Base-by-base conservation (phyloP, 108 stramenopile genomes). In the Skeletonema grethae region DNA sequence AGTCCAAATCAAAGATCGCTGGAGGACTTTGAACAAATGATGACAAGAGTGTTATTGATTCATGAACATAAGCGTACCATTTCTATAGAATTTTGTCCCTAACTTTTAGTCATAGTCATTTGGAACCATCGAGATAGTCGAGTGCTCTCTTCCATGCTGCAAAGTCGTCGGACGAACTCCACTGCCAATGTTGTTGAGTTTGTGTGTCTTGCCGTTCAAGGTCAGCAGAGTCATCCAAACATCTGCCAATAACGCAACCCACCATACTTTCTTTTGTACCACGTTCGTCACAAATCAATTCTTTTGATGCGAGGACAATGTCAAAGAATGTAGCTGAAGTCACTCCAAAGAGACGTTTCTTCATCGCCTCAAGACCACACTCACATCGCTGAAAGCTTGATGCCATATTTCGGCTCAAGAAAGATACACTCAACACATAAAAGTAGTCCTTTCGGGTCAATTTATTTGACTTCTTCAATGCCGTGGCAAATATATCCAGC, bases 1-100 rank as follows among this genome's bases (percentile, higher is more conserved):
- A 31, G 86, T 86, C 11, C 85, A 89, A 61, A 86, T 92, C 76
- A 92, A 92, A 80, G 90, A 92, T 63, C 79, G 86, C 41, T 85
- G 67, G 61, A 84, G 90, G 50, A 92, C 81, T 28, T 70, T 92
- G 84, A 65, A 61, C 35, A 82, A 75, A 11, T 46, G 57, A 60
- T 76, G 20, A 34, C 28, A 43, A 43, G 41, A 43, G 41, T 7
- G 55, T 15, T 57, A 4, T 25, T 36, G 24, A 69, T 25, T 57
- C 56, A 50, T 53, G 20, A 53, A 7, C 20, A 53, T 53, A 22
- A 53, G 50, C 50, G 50, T 53, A 53, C 22, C 8, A 43, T 24
- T 1, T 53, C 50, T 53, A 24, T 53, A 7, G 50, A 53, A 7
- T 38, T 38, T 46, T 24, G 16, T 39, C 12, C 55, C 61, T 61